Evolutionary conservation across 768 basidiomycete genomes (phyloP).

Genomic region (Paxillus ammoniavirescens): DNA sequence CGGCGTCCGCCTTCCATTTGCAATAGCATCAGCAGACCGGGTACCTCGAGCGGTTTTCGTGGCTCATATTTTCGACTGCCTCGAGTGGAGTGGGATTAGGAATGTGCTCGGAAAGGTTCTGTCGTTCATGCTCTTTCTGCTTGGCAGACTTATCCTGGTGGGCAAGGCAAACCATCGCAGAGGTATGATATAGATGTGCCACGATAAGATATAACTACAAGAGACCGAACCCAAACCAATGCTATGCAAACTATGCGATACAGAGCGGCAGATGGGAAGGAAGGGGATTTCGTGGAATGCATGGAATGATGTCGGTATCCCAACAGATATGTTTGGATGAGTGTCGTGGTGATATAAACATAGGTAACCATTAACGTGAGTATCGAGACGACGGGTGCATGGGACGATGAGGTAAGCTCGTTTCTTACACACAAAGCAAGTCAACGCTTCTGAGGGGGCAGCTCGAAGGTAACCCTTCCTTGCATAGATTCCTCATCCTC

Average conservation of each 20-base stretch:
- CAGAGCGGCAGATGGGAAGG: not conserved
- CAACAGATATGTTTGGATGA: not conserved
- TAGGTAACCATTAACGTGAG: not conserved
- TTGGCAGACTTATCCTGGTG: slow-evolving; percentile 3
- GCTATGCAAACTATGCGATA: slow-evolving; percentile 6
- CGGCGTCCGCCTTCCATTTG: slow-evolving; percentile 40
- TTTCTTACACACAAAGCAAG: not conserved
- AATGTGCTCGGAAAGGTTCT: slow-evolving; percentile 28
- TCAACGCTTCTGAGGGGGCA: slow-evolving; percentile 9
- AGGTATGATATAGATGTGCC: not conserved
- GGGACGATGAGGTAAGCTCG: not conserved
- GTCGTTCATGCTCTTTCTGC: slow-evolving; percentile 9
- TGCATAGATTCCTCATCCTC: slow-evolving; percentile 15
- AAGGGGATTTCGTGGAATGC: not conserved
- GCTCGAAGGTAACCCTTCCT: slow-evolving; percentile 21
- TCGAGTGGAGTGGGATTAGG: slow-evolving; percentile 38
- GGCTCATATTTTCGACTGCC: slow-evolving; percentile 37
- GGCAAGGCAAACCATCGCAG: not conserved
- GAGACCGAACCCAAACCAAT: not conserved
- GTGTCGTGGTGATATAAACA: not conserved
- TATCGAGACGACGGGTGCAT: not conserved
- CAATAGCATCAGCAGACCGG: slow-evolving; percentile 39
- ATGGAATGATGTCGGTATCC: not conserved
- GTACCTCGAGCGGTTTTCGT: slow-evolving; percentile 19
- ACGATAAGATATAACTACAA: slow-evolving; percentile 6